phyloP scores from a whole-genome alignment of 176 grass and related monocot species.

The Rhynchospora breviuscula region DNA sequence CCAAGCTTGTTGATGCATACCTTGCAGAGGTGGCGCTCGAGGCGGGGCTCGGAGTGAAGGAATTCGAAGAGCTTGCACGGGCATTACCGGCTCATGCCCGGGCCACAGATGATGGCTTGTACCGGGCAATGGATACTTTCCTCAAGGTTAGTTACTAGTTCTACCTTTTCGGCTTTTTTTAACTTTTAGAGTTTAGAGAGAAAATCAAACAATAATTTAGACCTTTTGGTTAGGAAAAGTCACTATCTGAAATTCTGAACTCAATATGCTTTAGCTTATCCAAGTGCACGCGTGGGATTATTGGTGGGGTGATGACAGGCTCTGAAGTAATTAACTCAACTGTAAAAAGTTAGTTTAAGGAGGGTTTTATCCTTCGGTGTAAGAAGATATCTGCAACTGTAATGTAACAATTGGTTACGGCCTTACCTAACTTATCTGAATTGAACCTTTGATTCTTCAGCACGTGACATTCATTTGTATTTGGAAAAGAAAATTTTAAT shows the following conservation, averaged over 20 bases:
- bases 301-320: not conserved
- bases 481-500: not conserved
- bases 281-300: not conserved
- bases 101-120: constrained; percentile 74
- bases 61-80: constrained; percentile 74
- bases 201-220: not conserved
- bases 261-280: not conserved
- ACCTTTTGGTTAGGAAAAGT: not conserved
- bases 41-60: constrained; percentile 49
- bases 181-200: not conserved
- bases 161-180: not conserved
- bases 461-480: not conserved
- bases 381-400: not conserved
- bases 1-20: constrained; percentile 80
- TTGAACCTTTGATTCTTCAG: not conserved
- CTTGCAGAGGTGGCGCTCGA: constrained; percentile 78
- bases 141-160: constrained; percentile 60
- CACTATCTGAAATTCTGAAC: not conserved
- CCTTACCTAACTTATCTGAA: not conserved
- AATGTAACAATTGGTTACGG: not conserved
- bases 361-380: not conserved
- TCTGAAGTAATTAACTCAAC: not conserved
- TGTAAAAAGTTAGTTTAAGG: not conserved
- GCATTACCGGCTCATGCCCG: constrained; percentile 68
- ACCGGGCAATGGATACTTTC: constrained; percentile 88